These are phyloP conservation scores for Lactarius hatsudake DNA, from an alignment of 768 basidiomycete genomes.

Conservation along the genomic window DNA sequence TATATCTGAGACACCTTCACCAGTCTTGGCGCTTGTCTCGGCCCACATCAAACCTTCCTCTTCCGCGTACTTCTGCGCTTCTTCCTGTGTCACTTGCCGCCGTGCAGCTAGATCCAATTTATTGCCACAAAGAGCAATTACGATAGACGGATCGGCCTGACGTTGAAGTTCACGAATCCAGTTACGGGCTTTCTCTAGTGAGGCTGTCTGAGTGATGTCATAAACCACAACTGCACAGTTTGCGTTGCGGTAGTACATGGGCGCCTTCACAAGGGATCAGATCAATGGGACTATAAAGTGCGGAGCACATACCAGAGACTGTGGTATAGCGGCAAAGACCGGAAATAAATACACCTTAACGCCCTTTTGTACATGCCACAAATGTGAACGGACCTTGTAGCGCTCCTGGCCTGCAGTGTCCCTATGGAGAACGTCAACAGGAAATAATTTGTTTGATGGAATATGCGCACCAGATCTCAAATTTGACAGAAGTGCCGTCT, in stretches of 20 bases:
- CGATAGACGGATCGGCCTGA: conserved; percentile 95
- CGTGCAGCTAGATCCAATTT: conserved; percentile 85
- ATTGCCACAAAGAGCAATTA: conserved; percentile 96
- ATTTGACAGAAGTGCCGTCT: conserved; percentile 90
- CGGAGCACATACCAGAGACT: conserved; percentile 47
- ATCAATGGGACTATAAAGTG: background rate
- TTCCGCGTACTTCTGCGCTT: conserved; percentile 88
- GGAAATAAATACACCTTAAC: conserved; percentile 19
- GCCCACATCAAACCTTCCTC: conserved; percentile 93
- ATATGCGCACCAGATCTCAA: conserved; percentile 85
- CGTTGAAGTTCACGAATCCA: conserved; percentile 98
- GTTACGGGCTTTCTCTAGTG: conserved; percentile 90
- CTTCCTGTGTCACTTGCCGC: conserved; percentile 82
- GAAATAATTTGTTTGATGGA: background rate
- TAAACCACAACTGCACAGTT: conserved; percentile 94
- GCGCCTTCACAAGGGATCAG: conserved; percentile 51
- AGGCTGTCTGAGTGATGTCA: conserved; percentile 90
- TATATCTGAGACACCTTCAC: conserved; percentile 81
- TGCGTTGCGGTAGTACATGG: conserved; percentile 96
- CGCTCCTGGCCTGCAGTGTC: conserved; percentile 96
- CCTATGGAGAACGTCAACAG: conserved; percentile 43
- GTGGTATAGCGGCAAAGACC: background rate
- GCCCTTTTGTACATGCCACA: conserved; percentile 27
- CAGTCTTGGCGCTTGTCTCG: conserved; percentile 88
- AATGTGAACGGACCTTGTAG: conserved; percentile 59